phyloP scores from a whole-genome alignment of 352 stramenopile genomes.

The Phytophthora meadii region DNA sequence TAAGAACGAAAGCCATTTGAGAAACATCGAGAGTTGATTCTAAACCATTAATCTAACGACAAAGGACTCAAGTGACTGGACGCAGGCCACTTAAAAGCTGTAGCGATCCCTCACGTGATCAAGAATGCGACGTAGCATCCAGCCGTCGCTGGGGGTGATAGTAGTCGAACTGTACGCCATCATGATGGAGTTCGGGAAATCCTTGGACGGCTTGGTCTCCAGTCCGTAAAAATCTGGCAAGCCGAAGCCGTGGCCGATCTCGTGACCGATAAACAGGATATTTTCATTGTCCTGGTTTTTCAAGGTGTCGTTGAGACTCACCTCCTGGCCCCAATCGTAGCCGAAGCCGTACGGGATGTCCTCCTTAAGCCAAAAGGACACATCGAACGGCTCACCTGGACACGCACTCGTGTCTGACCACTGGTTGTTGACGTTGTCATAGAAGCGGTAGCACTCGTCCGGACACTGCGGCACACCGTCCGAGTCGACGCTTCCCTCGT shows the following conservation, averaged over 20 bases:
- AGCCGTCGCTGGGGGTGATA: conserved; percentile 37
- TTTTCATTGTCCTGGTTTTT: conserved; percentile 18
- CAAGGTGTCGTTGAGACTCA: conserved; percentile 32
- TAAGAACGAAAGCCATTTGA: no score
- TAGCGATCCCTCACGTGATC: conserved; percentile 38
- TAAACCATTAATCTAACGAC: no score
- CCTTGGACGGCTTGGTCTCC: conserved; percentile 22
- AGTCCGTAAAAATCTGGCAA: conserved; percentile 27
- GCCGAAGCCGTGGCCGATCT: conserved; percentile 31
- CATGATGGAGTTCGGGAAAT: conserved; percentile 35
- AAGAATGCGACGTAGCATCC: conserved; percentile 42
- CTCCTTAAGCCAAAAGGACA: conserved; percentile 35
- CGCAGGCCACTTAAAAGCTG: conserved; percentile 15
- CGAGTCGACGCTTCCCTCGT: conserved; percentile 9
- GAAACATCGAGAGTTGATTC: no score
- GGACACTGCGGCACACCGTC: conserved; percentile 1
- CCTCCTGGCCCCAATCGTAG: conserved; percentile 24
- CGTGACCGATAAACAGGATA: conserved; percentile 30
- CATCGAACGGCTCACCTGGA: conserved; percentile 27
- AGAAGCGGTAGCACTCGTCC: conserved; percentile 28
- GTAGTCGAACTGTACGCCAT: conserved; percentile 34
- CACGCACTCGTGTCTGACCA: conserved; percentile 32
- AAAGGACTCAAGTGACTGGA: no score
- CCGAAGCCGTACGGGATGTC: conserved; percentile 27
- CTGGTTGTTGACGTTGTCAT: conserved; percentile 18